Base-by-base conservation (phyloP, 2,329 filamentous ascomycete species). In the Lasiodiplodia sp. region DNA sequence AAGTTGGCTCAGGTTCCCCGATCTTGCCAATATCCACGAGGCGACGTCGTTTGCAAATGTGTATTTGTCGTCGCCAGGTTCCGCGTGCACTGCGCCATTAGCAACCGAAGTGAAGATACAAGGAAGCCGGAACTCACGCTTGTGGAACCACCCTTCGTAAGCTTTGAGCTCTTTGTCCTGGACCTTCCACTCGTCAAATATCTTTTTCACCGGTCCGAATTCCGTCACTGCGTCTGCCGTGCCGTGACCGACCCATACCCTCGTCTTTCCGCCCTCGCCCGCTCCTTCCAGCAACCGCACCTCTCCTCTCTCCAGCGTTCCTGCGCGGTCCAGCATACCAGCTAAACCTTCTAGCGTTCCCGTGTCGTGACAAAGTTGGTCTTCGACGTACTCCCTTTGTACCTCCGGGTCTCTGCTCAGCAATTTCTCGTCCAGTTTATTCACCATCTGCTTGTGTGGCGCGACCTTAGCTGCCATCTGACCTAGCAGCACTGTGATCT, bases 331-430 rank as follows among this genome's bases (percentile, higher is more conserved):
- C 71, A 97, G 81, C 86, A 97, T 86, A 0, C 88, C 90, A 0
- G 91, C 86, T 40, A 97, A 78, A 0, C 92, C 92, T 78, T 94
- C 90, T n/a, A 97, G 84, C 7, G 94, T 97, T 44, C 93, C 94
- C 2, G 89, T 95, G 78, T 95, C 86, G 80, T 97, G 94, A 78
- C 90, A 89, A 65, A 97, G 83, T 62, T 84, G 76, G 79, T 97
- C 94, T 37, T 87, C 85, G 2, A 82, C 81, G 71, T 92, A 86
- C 31, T 83, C 85, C 74, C 87, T 82, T 66, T 87, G 85, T 2
- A 92, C 87, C 25, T 82, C 87, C 28, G 86, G 82, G 78, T 95
- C 91, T 28, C 93, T 87, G 44, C 86, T 89, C 67, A 97, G 77
- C 70, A 90, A 84, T 69, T 86, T 85, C 2, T 87, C 79, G 56